Evolutionary conservation across 1,284 basidiomycete genomes (phyloP).

Genomic region (Anthracocystis setariae): DNA sequence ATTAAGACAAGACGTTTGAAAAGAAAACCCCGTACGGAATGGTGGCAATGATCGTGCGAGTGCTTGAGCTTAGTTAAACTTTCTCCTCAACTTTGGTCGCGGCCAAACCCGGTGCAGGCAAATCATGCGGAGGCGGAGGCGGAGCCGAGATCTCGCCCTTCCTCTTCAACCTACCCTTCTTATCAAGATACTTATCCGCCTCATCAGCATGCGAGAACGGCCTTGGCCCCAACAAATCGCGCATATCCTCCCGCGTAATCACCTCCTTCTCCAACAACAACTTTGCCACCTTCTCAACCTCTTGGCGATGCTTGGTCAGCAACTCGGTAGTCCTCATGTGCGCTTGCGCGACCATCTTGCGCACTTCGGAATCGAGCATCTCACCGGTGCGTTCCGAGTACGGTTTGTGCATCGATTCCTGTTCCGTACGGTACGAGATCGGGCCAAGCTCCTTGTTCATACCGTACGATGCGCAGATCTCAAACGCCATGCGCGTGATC

Average conservation of each 20-base stretch:
- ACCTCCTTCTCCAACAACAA: conserved; percentile 92
- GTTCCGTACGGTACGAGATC: conserved; percentile 89
- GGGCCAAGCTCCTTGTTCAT: conserved; percentile 96
- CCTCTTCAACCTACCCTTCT: conserved; percentile 57
- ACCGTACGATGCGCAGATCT: conserved; percentile 76
- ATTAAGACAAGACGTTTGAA: no score
- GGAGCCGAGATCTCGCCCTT: conserved; percentile 61
- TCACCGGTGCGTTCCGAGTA: conserved; percentile 97
- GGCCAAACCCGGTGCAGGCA: conserved; percentile 54
- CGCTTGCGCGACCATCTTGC: conserved; percentile 91
- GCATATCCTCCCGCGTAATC: conserved; percentile 92
- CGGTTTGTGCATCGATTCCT: conserved; percentile 93
- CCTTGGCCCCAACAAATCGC: conserved; percentile 81
- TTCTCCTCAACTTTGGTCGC: conserved; percentile 20
- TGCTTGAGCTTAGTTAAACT: no score
- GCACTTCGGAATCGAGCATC: conserved; percentile 86
- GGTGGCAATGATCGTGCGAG: no score
- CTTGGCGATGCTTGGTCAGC: conserved; percentile 81
- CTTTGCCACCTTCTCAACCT: conserved; percentile 94
- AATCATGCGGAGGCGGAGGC: conserved; percentile 60
- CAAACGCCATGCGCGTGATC: conserved; percentile 97
- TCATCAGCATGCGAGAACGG: conserved; percentile 80
- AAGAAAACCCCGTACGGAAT: no score
- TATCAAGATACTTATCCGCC: conserved; percentile 67
- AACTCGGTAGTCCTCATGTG: conserved; percentile 86